Evolutionary conservation across 2,329 filamentous ascomycete genomes (phyloP), one percentile per base, ranked within the genome.

Genomic region (Sphaerulina populicola): DNA sequence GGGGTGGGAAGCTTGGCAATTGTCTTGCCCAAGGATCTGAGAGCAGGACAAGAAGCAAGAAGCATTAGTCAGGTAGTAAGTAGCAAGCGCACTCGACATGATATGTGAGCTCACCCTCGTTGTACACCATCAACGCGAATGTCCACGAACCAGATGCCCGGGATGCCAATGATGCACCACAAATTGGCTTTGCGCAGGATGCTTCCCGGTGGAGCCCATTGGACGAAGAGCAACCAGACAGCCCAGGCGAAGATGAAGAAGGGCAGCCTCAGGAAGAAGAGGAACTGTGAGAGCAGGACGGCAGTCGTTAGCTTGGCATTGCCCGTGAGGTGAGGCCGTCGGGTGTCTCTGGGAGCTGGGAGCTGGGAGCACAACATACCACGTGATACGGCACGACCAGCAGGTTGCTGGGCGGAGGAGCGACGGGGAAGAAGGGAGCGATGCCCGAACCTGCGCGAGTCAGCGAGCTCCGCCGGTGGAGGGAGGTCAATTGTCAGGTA

Each of bases 71-170:
- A 38, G 42, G 44, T 42, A 52, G 10, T n/a, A 44, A 65, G 44
- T 42, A 52, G 10, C 14, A 44, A 65, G 27, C 30, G 40, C 9
- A 18, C 33, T 41, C 37, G 27, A 27, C 29, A 33, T 50, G 48
- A 45, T 44, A 21, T 14, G 40, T 18, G 18, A 40, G 48, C 74
- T 50, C 68, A 90, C 72, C 93, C 93, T 72, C 89, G 87, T 71
- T 88, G 90, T 48, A 98, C 93, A 52, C 91, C 91, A 68, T 98
- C 93, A 59, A 98, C 88, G 69, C 96, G 91, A n/a, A 98, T 75
- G 70, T 98, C 93, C 51, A 96, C 84, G 91, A 91, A 97, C 89
- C 90, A 97, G 52, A 98, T 87, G 27, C 93, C 91, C 0, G 90
- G 88, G 53, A 94, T 85, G 35, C 82, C 85, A 60, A 98, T 79